phyloP scores from a whole-genome alignment of 2,329 filamentous ascomycete species.

The Diaporthe citriasiana region DNA sequence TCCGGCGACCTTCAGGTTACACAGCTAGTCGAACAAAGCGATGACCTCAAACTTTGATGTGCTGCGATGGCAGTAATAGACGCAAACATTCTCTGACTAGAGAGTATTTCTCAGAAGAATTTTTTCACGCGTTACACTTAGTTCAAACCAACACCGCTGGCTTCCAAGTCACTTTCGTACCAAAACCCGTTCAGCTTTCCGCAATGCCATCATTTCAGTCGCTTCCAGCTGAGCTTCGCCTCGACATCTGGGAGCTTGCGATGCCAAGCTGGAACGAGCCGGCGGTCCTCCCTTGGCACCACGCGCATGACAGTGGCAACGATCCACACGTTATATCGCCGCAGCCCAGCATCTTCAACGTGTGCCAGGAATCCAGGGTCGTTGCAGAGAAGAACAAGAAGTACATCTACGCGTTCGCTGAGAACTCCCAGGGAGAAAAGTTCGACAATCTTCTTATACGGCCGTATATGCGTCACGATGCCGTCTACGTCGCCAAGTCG shows the following conservation, averaged over 20 bases:
- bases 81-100: neutral
- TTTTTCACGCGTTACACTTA: too few species aligned
- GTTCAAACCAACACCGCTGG: neutral
- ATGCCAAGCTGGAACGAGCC: neutral
- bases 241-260: conserved; percentile 14
- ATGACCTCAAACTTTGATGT: neutral
- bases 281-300: conserved; percentile 8
- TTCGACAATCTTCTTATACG: conserved; percentile 21
- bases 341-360: conserved; percentile 23
- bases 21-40: conserved; percentile 20
- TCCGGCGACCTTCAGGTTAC: conserved; percentile 26
- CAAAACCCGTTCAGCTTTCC: neutral
- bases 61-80: neutral
- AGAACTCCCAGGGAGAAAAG: conserved; percentile 1
- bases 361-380: conserved; percentile 18
- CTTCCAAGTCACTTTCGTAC: neutral
- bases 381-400: conserved; percentile 1
- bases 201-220: conserved; percentile 22
- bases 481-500: conserved; percentile 22
- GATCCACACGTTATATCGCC: conserved; percentile 10
- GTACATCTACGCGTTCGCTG: neutral
- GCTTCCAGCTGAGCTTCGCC: conserved; percentile 11
- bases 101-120: neutral
- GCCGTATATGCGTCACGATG: conserved; percentile 4
- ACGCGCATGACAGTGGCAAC: conserved; percentile 10